Evolutionary conservation across 345 rosid species (phyloP).

Genomic region (Corchorus capsularis): DNA sequence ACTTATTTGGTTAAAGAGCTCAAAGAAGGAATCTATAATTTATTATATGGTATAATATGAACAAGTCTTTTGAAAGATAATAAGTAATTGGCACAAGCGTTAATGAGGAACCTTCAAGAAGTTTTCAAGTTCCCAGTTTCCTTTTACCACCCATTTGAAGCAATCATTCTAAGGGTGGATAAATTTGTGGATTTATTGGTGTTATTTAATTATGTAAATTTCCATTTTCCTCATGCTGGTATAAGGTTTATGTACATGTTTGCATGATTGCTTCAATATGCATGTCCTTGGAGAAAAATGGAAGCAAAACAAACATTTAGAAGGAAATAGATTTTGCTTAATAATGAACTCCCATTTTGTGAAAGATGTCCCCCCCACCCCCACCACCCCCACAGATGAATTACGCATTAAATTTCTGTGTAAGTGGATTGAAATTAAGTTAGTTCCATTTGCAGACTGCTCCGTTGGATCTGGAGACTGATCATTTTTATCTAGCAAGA

Average conservation of each 20-base stretch:
- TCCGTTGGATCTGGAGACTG: constrained; percentile 82
- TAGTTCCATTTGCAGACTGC: constrained; percentile 56
- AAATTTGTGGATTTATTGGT: too few relatives aligned
- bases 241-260: neutral
- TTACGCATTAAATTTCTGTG: neutral
- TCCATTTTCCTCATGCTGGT: neutral
- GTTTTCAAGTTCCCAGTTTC: too few relatives aligned
- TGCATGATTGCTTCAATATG: neutral
- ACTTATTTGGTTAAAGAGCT: neutral
- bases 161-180: too few relatives aligned
- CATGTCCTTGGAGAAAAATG: neutral
- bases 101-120: too few relatives aligned
- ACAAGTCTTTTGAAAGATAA: too few relatives aligned
- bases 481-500: constrained; percentile 64
- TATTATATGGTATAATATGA: too few relatives aligned
- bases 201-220: too few relatives aligned
- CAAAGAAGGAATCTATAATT: neutral
- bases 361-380: too few relatives aligned
- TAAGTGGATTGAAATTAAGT: neutral
- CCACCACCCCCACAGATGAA: neutral
- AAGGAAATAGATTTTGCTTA: constrained; percentile 1
- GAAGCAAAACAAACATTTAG: neutral
- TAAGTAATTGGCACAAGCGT: too few relatives aligned
- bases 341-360: neutral
- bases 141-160: too few relatives aligned